These are phyloP conservation scores for Pichia sp. DNA, from an alignment of 1,139 yeast genomes.

Conservation along the genomic window DNA sequence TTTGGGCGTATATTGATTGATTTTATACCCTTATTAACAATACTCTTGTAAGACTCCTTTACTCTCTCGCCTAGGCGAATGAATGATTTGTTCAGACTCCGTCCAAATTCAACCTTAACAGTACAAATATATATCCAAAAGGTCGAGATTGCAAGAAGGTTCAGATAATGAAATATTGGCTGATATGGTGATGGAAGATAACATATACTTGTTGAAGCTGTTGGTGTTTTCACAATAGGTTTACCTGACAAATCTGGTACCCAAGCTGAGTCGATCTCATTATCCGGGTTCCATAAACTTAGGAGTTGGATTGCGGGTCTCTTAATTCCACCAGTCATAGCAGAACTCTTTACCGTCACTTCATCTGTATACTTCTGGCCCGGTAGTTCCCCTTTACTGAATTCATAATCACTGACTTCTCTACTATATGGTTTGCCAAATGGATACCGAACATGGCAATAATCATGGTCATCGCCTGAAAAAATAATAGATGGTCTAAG, in stretches of 20 bases:
- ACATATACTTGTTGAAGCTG: conserved; percentile 52
- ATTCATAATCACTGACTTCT: conserved; percentile 8
- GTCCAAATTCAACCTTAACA: conserved; percentile 7
- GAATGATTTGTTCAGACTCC: conserved; percentile 2
- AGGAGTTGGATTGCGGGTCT: conserved; percentile 81
- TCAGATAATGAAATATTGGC: conserved; percentile 38
- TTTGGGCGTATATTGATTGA: conserved; percentile 4
- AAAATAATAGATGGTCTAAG: conserved; percentile 63
- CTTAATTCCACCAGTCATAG: conserved; percentile 87
- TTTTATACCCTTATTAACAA: conserved; percentile 2
- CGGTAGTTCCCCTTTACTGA: conserved; percentile 22
- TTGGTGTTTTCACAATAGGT: conserved; percentile 22
- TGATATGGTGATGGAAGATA: conserved; percentile 63
- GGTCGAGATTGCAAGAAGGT: conserved; percentile 16
- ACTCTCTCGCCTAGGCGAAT: not conserved
- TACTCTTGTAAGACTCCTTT: not conserved
- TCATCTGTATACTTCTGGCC: conserved; percentile 47
- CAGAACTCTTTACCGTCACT: conserved; percentile 78
- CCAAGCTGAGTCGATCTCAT: conserved; percentile 18
- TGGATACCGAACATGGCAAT: conserved; percentile 68
- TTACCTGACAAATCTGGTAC: conserved; percentile 12
- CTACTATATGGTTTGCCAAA: conserved; percentile 20
- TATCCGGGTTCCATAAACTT: conserved; percentile 51
- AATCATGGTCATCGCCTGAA: conserved; percentile 96
- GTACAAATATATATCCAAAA: conserved; percentile 18